These are phyloP conservation scores for Nicotiana tomentosiformis DNA, from an alignment of 257 asterid genomes.

Conservation along the genomic window DNA sequence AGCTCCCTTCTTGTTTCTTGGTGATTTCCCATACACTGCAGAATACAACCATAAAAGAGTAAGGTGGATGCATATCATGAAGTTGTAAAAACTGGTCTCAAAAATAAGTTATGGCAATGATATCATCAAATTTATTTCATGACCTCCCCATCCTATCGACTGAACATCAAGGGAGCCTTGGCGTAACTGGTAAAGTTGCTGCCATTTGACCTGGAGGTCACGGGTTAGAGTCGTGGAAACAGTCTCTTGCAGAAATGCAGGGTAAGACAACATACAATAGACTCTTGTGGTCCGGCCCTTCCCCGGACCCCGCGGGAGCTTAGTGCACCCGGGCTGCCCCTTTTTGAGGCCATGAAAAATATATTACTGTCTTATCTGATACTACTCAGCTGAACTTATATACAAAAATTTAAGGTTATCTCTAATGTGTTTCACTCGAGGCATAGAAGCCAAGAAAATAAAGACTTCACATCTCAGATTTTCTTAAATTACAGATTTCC, in stretches of 20 bases:
- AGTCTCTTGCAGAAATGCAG: too few species aligned
- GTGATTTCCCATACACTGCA: conserved; percentile 9
- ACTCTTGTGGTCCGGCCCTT: too few species aligned
- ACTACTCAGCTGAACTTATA: background rate
- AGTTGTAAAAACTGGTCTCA: background rate
- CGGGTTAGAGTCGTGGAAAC: too few species aligned
- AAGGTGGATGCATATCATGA: background rate
- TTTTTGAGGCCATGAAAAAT: too few species aligned
- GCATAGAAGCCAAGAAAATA: background rate
- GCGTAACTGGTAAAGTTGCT: too few species aligned
- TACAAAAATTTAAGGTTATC: background rate
- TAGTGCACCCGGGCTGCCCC: too few species aligned
- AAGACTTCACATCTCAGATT: background rate
- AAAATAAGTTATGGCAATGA: background rate
- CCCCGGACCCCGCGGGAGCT: too few species aligned
- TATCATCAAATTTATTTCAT: background rate
- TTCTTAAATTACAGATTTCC: background rate
- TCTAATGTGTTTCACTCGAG: background rate
- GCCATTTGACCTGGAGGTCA: too few species aligned
- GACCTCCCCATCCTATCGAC: too few species aligned
- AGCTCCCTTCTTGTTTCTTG: conserved; percentile 8
- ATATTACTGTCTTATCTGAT: too few species aligned
- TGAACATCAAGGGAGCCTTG: too few species aligned
- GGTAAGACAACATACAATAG: too few species aligned
- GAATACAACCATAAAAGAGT: background rate